Conservation (phyloP, 2,329 filamentous ascomycete species). For the Aurifilum marmelostoma region DNA sequence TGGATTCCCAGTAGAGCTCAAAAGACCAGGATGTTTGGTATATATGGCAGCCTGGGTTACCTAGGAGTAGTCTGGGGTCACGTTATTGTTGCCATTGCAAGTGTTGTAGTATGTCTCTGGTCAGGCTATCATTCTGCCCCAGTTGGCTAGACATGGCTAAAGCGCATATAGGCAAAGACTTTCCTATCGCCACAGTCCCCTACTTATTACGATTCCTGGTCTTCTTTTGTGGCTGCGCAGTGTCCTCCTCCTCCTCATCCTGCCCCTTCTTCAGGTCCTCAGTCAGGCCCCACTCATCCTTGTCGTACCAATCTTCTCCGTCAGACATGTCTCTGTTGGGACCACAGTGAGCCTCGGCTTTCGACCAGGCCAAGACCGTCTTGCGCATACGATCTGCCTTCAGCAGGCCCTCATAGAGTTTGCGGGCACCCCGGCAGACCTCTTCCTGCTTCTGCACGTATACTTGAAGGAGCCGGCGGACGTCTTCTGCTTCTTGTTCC, state of each 20-base stretch:
- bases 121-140: not conserved
- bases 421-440: slow-evolving; percentile 70
- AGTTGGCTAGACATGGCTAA: not conserved
- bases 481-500: slow-evolving; percentile 74
- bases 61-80: not conserved
- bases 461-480: slow-evolving; percentile 71
- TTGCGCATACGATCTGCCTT: slow-evolving; percentile 73
- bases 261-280: slow-evolving; percentile 80
- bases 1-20: slow-evolving; percentile 24
- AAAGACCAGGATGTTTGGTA: not conserved
- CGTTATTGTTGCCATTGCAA: not conserved
- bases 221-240: slow-evolving; percentile 61
- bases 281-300: slow-evolving; percentile 75
- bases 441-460: slow-evolving; percentile 89
- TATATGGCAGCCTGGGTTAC: not conserved
- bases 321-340: slow-evolving; percentile 77
- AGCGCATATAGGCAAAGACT: not conserved
- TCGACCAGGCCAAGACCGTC: slow-evolving; percentile 74
- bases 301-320: slow-evolving; percentile 88
- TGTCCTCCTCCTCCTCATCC: slow-evolving; percentile 80
- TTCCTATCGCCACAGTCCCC: slow-evolving; percentile 9
- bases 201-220: slow-evolving; percentile 57
- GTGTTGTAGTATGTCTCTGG: not conserved
- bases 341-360: slow-evolving; percentile 74
- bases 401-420: slow-evolving; percentile 71